Conservation (phyloP, 2,329 filamentous ascomycete species). For the Ceratocystis diversiconidia region DNA sequence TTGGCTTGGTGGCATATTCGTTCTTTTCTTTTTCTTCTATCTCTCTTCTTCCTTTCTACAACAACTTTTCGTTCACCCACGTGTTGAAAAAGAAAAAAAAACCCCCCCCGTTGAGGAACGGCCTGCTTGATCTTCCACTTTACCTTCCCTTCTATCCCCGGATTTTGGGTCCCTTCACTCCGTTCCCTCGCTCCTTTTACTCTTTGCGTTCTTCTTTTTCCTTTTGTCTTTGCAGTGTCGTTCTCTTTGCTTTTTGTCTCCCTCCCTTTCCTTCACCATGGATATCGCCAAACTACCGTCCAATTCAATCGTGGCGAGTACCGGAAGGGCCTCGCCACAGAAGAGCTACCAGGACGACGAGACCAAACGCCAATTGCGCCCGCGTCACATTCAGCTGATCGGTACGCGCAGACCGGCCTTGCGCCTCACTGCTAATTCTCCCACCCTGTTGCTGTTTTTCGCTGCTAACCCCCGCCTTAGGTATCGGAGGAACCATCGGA, state of each 20-base stretch:
- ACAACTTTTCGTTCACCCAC: not conserved
- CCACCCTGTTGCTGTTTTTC: not conserved
- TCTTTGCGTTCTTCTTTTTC: not conserved
- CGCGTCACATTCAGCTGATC: constrained; percentile 44
- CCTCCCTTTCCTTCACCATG: not conserved
- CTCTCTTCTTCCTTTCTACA: not conserved
- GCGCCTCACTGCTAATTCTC: not conserved
- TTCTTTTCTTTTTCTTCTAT: not conserved
- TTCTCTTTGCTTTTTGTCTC: not conserved
- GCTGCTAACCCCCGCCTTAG: constrained; percentile 21
- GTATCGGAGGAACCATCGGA: constrained; percentile 51
- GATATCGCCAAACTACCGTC: not conserved
- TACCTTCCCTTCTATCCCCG: not conserved
- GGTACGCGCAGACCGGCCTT: constrained; percentile 1
- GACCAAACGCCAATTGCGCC: constrained; percentile 40
- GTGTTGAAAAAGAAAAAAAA: not conserved
- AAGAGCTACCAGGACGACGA: constrained; percentile 15
- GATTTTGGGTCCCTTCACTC: not conserved
- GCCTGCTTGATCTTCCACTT: not conserved
- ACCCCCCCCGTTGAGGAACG: not conserved
- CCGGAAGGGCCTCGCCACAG: not conserved
- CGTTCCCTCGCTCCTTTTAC: not conserved
- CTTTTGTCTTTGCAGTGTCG: not conserved
- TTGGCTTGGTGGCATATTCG: not conserved
- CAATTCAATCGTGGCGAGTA: not conserved